Percentiles rank a stretch among this genome's conserved stretches.
Evolutionary conservation across 2,329 filamentous ascomycete species (phyloP).

Genomic region (Metarhizium sp.): DNA sequence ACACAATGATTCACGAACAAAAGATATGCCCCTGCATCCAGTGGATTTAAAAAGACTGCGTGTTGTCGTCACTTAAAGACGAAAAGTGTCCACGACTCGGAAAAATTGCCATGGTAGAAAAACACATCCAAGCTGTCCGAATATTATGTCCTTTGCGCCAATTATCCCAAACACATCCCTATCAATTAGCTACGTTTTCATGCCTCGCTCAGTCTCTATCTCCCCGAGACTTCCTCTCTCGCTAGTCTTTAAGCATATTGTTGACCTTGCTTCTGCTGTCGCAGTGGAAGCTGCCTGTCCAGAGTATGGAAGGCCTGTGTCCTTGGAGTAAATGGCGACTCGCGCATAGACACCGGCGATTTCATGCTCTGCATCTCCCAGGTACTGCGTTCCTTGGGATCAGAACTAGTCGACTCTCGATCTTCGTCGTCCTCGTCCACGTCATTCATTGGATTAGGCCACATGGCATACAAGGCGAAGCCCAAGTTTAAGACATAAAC

Average conservation of each 20-base stretch:
- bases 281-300: conserved; percentile 46
- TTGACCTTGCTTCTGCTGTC: conserved; percentile 19
- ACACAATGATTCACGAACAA: too few species aligned
- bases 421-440: conserved; percentile 31
- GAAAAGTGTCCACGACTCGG: not conserved
- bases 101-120: not conserved
- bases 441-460: conserved; percentile 46
- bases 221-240: not conserved
- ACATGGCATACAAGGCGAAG: conserved; percentile 49
- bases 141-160: not conserved
- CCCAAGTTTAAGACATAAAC: conserved; percentile 51
- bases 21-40: too few species aligned
- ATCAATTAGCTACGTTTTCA: not conserved
- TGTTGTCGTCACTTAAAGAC: not conserved
- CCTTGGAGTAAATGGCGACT: conserved; percentile 50
- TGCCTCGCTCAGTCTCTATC: not conserved
- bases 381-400: conserved; percentile 32
- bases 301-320: conserved; percentile 59
- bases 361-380: conserved; percentile 51
- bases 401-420: conserved; percentile 25
- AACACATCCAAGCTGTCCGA: not conserved
- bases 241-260: not conserved
- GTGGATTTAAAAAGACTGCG: too few species aligned
- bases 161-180: not conserved
- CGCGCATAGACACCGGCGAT: conserved; percentile 19